These are phyloP conservation scores for Agapanthus africanus DNA, from an alignment of 106 monocot genomes.

Conservation along the genomic window DNA sequence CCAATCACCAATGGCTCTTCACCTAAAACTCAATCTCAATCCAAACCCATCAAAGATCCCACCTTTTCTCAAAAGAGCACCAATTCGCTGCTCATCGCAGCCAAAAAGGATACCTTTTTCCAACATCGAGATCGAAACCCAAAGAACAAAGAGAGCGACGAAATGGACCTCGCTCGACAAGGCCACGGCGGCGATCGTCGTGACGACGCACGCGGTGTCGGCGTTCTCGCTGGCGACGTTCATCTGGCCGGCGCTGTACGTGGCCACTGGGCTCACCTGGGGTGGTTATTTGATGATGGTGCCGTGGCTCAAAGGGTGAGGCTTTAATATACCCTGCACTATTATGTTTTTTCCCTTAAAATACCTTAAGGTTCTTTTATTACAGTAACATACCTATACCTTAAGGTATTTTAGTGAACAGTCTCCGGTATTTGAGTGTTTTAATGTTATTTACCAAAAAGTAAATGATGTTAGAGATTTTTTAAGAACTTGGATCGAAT, in stretches of 20 bases:
- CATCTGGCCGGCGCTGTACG: neutral
- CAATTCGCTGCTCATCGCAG: neutral
- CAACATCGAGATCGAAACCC: neutral
- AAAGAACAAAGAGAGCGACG: neutral
- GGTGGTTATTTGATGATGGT: too few species aligned
- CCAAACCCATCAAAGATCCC: too few species aligned
- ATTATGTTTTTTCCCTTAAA: too few species aligned
- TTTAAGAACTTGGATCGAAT: too few species aligned
- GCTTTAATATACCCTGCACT: too few species aligned
- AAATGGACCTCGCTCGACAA: neutral
- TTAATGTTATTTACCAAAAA: too few species aligned
- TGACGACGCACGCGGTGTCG: neutral
- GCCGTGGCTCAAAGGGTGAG: too few species aligned
- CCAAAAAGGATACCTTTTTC: neutral
- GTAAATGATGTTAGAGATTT: too few species aligned
- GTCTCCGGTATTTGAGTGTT: too few species aligned
- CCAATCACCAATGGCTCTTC: constrained; percentile 1
- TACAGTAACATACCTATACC: too few species aligned
- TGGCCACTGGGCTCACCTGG: constrained; percentile 4
- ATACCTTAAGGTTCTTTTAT: too few species aligned
- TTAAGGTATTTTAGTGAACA: too few species aligned
- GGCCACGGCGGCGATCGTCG: neutral
- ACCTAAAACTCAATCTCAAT: neutral
- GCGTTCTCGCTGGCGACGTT: neutral
- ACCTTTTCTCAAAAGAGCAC: neutral